A percentile compares a stretch with the other conserved stretches of the same genome.
These are phyloP conservation scores for Gossypium laxum DNA, from an alignment of 441 rosid genomes.

Conservation along the genomic window DNA sequence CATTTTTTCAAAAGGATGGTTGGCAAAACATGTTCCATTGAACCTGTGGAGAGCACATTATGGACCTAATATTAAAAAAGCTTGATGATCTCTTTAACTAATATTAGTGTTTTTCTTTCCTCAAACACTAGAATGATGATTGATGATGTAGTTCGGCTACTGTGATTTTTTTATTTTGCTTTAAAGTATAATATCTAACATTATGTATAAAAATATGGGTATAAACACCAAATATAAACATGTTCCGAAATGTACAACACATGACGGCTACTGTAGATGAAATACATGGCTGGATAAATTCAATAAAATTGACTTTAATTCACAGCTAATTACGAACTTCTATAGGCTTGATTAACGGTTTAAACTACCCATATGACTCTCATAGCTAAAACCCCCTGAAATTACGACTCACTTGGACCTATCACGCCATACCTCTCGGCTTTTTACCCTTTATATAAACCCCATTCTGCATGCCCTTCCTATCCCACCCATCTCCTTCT, in stretches of 20 bases:
- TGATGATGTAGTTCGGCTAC: too few relatives aligned
- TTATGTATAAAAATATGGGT: too few relatives aligned
- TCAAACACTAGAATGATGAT: not conserved
- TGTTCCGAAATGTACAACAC: not conserved
- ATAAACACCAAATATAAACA: not conserved
- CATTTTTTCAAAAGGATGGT: not conserved
- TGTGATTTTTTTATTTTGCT: too few relatives aligned
- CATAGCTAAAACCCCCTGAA: slow-evolving; percentile 25
- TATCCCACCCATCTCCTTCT: not conserved
- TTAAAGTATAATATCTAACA: too few relatives aligned
- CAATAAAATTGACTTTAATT: slow-evolving; percentile 6
- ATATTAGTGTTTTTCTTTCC: not conserved
- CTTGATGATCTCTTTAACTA: not conserved
- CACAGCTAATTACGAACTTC: not conserved
- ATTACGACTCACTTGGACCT: slow-evolving; percentile 41
- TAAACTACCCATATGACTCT: slow-evolving; percentile 18
- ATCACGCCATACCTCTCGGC: slow-evolving; percentile 59
- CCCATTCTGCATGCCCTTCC: not conserved
- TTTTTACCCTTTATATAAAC: slow-evolving; percentile 28
- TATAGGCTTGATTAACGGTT: slow-evolving; percentile 31
- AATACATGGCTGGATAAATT: not conserved
- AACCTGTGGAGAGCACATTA: not conserved
- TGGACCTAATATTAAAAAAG: not conserved
- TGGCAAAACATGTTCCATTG: not conserved
- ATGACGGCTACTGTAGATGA: not conserved